Conservation (phyloP, 139 green algal genomes). For the Tetradesmus obliquus region DNA sequence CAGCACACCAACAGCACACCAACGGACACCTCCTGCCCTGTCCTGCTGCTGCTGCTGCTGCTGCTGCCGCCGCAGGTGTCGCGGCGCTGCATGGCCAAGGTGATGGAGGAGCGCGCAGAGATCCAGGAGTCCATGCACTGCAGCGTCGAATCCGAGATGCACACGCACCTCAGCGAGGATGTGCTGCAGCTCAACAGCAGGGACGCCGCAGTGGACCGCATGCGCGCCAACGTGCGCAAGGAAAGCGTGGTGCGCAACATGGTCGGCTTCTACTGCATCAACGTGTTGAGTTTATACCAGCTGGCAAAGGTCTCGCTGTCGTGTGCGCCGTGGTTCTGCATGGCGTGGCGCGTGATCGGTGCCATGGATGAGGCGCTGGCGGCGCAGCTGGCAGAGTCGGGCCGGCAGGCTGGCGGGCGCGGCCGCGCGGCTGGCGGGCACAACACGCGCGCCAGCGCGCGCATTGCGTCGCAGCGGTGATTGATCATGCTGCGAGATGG, state of each 20-base stretch:
- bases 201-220: slow-evolving; percentile 21
- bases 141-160: slow-evolving; percentile 5
- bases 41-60: neutral
- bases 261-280: slow-evolving; percentile 50
- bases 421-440: neutral
- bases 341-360: slow-evolving; percentile 30
- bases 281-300: slow-evolving; percentile 31
- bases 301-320: slow-evolving; percentile 1
- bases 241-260: slow-evolving; percentile 47
- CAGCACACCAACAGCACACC: too few species aligned
- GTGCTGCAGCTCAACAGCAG: neutral
- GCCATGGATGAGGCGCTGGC: slow-evolving; percentile 14
- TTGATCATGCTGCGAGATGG: neutral
- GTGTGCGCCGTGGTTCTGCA: slow-evolving; percentile 27
- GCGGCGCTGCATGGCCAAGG: slow-evolving; percentile 41
- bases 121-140: slow-evolving; percentile 28
- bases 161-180: neutral
- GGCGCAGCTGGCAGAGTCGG: neutral
- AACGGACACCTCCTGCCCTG: too few species aligned
- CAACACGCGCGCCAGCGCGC: slow-evolving; percentile 25
- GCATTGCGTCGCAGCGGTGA: slow-evolving; percentile 13
- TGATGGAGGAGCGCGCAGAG: slow-evolving; percentile 42
- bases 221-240: slow-evolving; percentile 38
- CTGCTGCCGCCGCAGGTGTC: neutral
- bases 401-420: neutral